phyloP scores from a whole-genome alignment of 495 filamentous ascomycete species.

The Penicillium flavigenum region DNA sequence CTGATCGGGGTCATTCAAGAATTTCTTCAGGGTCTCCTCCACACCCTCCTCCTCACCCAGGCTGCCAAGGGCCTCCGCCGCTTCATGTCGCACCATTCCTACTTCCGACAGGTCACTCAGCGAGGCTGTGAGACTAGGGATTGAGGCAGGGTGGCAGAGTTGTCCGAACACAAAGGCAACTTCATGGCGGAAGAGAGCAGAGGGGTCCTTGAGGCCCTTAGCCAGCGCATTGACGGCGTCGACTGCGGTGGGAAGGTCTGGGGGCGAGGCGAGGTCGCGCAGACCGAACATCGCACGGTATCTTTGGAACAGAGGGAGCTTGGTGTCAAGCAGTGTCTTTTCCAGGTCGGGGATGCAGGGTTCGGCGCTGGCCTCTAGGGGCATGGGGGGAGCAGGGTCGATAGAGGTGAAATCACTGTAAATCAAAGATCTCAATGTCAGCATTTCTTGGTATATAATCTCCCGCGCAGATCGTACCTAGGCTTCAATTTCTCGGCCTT shows the following conservation, averaged over 20 bases:
- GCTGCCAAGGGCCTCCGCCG: conserved; percentile 95
- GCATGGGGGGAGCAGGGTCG: conserved; percentile 88
- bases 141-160: conserved; percentile 90
- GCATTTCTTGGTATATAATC: neutral
- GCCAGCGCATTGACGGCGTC: conserved; percentile 81
- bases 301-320: conserved; percentile 78
- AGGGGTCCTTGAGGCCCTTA: conserved; percentile 81
- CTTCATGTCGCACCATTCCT: conserved; percentile 97
- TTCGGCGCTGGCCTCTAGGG: conserved; percentile 50
- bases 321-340: conserved; percentile 72
- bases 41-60: conserved; percentile 92
- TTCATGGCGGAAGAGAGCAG: conserved; percentile 95
- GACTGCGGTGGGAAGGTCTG: conserved; percentile 81
- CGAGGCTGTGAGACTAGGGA: conserved; percentile 78
- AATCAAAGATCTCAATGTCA: conserved; percentile 15
- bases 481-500: conserved; percentile 72
- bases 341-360: conserved; percentile 73
- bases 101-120: conserved; percentile 77
- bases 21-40: conserved; percentile 76
- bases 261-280: conserved; percentile 87
- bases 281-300: conserved; percentile 98
- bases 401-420: conserved; percentile 89
- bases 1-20: conserved; percentile 84
- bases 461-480: conserved; percentile 54
- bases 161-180: conserved; percentile 98